Base-by-base conservation (phyloP, 441 rosid species). In the Pelargonium exstipulatum region DNA sequence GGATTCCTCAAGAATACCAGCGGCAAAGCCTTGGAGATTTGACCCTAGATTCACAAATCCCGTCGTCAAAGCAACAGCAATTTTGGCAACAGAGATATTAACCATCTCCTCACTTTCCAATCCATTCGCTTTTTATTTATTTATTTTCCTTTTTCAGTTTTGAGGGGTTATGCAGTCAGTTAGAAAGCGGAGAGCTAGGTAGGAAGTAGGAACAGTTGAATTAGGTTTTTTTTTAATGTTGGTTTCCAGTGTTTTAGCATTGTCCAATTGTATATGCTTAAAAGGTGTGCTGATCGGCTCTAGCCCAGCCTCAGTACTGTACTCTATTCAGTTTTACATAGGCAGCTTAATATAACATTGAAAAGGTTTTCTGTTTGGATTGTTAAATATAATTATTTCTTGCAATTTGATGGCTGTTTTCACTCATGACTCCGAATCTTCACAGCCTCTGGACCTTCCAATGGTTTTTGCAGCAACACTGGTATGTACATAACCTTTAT, bases 51-150 rank as follows among this genome's bases (percentile, higher is more conserved):
- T 68, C 65, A 51, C 77, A 63, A 49, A 80, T 64, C 53, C 43
- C 62, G 0, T 45, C 76, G 18, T 17, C 80, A 0, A 64, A 63
- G 71, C 80, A 76, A 18, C 69, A 26, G n/a, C 70, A 72, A 49
- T 17, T 65, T 71, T 73, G 79, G 80, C 75, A 67, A 76, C 81
- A 64, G 29, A 69, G 62, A 63, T 71, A 73, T 76, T 83, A 63
- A 77, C 67, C 12, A 26, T 26, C 32, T 26, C 9, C 2, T 18
- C 26, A 1, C 24, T 7, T 18, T n/a, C 13, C 3, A 9, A 8
- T 13, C 17, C n/a, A 2, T 48, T 48, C 5, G 17, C 2, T 17
- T 16, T 7, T 48, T 48, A 2, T 48, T 29, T 46, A n/a, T 24
- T 32, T 13, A 66, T 66, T 62, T 65, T 18, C 17, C 9, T 67